Percentiles rank a stretch among this genome's conserved stretches.
Conservation (phyloP, 2,329 filamentous ascomycete genomes). For the Penicillium freii region DNA sequence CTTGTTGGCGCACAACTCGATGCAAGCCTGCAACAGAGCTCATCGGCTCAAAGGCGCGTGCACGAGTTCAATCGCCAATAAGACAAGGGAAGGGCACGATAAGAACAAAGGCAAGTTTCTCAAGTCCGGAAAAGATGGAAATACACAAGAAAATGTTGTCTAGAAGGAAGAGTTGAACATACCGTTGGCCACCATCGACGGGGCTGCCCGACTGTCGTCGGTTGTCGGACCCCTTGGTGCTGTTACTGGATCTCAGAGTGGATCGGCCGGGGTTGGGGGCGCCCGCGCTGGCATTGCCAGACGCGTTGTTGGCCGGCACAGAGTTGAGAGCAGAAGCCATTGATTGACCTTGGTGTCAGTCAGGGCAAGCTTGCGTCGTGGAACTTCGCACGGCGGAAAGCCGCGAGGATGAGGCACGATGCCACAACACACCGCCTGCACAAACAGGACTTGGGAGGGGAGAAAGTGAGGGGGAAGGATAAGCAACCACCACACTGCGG, state of each 20-base stretch:
- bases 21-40: conserved; percentile 11
- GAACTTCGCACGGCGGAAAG: conserved; percentile 38
- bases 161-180: conserved; percentile 33
- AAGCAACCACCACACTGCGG: conserved; percentile 6
- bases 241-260: conserved; percentile 51
- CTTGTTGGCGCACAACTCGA: conserved; percentile 15
- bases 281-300: conserved; percentile 40
- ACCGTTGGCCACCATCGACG: conserved; percentile 55
- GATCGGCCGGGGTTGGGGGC: conserved; percentile 41
- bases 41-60: conserved; percentile 16
- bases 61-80: conserved; percentile 6
- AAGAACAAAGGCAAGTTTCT: conserved; percentile 1
- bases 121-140: neutral
- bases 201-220: conserved; percentile 58
- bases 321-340: conserved; percentile 46
- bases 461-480: conserved; percentile 15
- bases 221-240: conserved; percentile 52
- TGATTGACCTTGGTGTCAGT: conserved; percentile 31
- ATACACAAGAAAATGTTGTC: neutral
- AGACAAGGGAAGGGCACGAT: conserved; percentile 1
- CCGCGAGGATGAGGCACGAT: conserved; percentile 32
- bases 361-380: conserved; percentile 36
- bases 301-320: conserved; percentile 36
- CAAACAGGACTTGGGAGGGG: conserved; percentile 22
- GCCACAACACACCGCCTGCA: conserved; percentile 43